Base-by-base conservation (phyloP, 495 filamentous ascomycete species). In the Neurospora pannonica region DNA sequence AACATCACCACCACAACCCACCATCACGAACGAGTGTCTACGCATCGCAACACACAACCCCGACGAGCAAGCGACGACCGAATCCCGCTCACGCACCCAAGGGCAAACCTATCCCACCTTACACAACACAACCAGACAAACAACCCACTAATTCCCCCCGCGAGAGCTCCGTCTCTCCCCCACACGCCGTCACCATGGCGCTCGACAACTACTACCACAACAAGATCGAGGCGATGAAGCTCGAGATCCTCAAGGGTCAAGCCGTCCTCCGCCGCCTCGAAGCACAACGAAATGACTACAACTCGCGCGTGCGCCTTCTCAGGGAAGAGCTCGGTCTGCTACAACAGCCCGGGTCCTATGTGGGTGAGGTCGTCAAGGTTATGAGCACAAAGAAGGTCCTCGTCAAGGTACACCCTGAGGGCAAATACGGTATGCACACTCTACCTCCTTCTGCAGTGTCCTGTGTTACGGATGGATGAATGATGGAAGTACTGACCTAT, bases 301-400 rank as follows among this genome's bases (percentile, higher is more conserved):
- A 99, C 85, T 98, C 96, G 71, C 90, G 96, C 81, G 96, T 99
- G 78, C 93, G 96, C 70, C 87, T 98, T 80, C 87, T 99, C 79
- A 89, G 96, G 78, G 96, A 99, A 86, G 96, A 99, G 87, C 90
- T 99, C 19, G 96, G 96, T 71, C 87, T 99, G 76, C 87, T 99
- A 74, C 96, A 99, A 83, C 96, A 99, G 81, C 96, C 96, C 24
- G 96, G 97, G 38, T 98, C 96, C 9, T 99, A 99, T 79, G 96
- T 99, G 60, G 96, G 96, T 43, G 96, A 99, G 85, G 96, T 99
- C 62, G 96, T 99, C 75, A 98, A 98, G 86, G 96, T 98, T 72
- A 99, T 99, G 96, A 90, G 97, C 81, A 99, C 96, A 75, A 99
- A 99, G 84, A 97, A 98, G 85, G 95, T 99, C 38, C 85, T 99